Base-by-base conservation (phyloP, 2,329 filamentous ascomycete genomes). In the Exophiala lecanii-corni region DNA sequence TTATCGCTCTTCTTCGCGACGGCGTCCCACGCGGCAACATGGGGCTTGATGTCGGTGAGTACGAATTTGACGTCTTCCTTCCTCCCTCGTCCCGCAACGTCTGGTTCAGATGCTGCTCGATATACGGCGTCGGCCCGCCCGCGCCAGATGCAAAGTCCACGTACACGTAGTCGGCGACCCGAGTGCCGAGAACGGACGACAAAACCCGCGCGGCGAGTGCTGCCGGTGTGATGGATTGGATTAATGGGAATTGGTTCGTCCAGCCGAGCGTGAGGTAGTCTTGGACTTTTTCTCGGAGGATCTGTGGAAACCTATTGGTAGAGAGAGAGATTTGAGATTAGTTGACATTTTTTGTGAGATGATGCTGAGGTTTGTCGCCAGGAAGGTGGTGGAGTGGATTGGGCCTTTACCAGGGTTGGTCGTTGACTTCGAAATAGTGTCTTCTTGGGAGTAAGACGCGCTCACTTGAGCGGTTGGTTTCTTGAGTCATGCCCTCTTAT, bases 61-160 rank as follows among this genome's bases (percentile, higher is more conserved):
- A 85, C 67, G 57, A 84, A 84, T 42, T 73, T 65, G 25, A 75
- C 74, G 19, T 49, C 20, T 15, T 45, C 34, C 6, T 56, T 33
- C 13, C 6, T 6, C 16, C 7, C 16, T 33, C 7, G 9, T 40
- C 39, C 12, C 36, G 45, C 3, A 64, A 54, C 16, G 61, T 57
- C 2, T 57, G 49, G 60, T 85, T 85, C 49, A 86, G 59, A 31
- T 73, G 65, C 9, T 65, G 68, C 61, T 84, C 81, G 38, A 86
- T 79, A 28, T 66, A 68, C 0, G 81, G 81, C 2, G 80, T 86
- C 1, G 82, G 82, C 0, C 84, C 84, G 30, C 85, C 85, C 10
- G 75, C 81, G 39, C 85, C 85, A 2, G 84, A 81, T 61, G 84
- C 87, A 62, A 88, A 86, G 65, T 89, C 85, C 49, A 89, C 74